Base-by-base conservation (phyloP, 1,139 yeast species). In the Yamadazyma diospyri region DNA sequence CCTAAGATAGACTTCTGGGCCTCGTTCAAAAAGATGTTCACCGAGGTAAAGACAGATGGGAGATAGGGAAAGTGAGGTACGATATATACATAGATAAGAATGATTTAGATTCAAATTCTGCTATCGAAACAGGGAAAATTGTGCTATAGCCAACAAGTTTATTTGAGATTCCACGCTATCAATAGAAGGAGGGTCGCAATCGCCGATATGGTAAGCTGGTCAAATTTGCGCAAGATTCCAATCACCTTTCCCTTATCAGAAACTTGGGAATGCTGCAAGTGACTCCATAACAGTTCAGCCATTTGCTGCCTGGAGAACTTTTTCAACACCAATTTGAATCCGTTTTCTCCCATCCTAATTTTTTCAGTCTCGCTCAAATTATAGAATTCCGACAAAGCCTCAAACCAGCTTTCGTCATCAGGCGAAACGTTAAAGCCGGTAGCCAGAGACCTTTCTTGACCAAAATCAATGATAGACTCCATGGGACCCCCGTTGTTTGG, bases 401-500 rank as follows among this genome's bases (percentile, higher is more conserved):
- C 56, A 5, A 25, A 29, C 97, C 97, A 92, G 30, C 61, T 59
- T 4, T 60, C 60, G 5, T 69, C 64, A 31, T 72, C 72, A 1
- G 83, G 67, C 3, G 69, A 69, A 21, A 78, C 72, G 20, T 79
- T 69, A 73, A 84, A 92, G 0, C 98, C 98, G 0, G 96, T 88
- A 11, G 81, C 82, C 3, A 61, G 43, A 1, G 46, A 45, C 3
- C 47, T 53, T 34, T 73, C 58, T 32, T 61, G 54, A 1, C 61
- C 59, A 35, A 62, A 62, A 23, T 75, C 56, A 1, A 70, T 69
- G 8, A 92, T 69, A 0, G 96, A 83, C 53, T 92, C 99, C 19
- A 81, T 59, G 0, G 98, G 98, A 0, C 99, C 99, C 11, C 98
- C 99, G 29, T 78, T 79, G 50, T 85, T 78, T 2, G 83, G 80